phyloP scores from a whole-genome alignment of 2,329 filamentous ascomycete genomes.

The Penicillium sumatraense region DNA sequence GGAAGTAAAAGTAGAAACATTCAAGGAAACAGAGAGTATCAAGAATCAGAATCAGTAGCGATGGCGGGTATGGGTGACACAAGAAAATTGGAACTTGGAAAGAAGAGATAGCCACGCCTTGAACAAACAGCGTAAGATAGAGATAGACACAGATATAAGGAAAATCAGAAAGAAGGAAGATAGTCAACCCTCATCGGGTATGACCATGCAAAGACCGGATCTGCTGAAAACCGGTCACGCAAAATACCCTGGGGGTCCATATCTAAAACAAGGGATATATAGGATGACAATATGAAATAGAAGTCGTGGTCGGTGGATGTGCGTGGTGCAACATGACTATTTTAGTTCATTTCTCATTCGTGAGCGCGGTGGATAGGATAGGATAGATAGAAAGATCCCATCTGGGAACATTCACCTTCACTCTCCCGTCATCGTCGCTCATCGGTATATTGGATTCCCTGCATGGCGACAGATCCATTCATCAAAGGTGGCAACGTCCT shows the following conservation, averaged over 20 bases:
- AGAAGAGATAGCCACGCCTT: slow-evolving; percentile 21
- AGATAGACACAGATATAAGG: background rate
- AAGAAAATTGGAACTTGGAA: slow-evolving; percentile 6
- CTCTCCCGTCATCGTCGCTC: slow-evolving; percentile 43
- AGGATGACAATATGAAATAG: slow-evolving; percentile 23
- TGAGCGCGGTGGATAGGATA: slow-evolving; percentile 2
- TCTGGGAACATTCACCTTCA: too few relatives aligned
- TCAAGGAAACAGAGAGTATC: background rate
- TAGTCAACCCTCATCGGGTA: background rate
- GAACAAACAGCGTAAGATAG: background rate
- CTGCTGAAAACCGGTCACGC: background rate
- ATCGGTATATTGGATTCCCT: slow-evolving; percentile 57
- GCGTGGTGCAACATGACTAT: slow-evolving; percentile 24
- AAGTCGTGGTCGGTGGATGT: slow-evolving; percentile 16
- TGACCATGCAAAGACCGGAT: slow-evolving; percentile 5
- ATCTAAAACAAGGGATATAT: slow-evolving; percentile 27
- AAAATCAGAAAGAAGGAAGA: slow-evolving; percentile 15
- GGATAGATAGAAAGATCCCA: too few relatives aligned
- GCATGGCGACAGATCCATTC: slow-evolving; percentile 52
- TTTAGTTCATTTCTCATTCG: slow-evolving; percentile 32
- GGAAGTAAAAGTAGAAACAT: slow-evolving; percentile 4
- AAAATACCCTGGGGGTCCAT: slow-evolving; percentile 7
- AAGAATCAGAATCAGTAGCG: background rate
- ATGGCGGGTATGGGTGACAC: slow-evolving; percentile 27
- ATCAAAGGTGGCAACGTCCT: slow-evolving; percentile 53